Evolutionary conservation across 1,139 yeast species (phyloP).

Genomic region (Pichia inconspicua): DNA sequence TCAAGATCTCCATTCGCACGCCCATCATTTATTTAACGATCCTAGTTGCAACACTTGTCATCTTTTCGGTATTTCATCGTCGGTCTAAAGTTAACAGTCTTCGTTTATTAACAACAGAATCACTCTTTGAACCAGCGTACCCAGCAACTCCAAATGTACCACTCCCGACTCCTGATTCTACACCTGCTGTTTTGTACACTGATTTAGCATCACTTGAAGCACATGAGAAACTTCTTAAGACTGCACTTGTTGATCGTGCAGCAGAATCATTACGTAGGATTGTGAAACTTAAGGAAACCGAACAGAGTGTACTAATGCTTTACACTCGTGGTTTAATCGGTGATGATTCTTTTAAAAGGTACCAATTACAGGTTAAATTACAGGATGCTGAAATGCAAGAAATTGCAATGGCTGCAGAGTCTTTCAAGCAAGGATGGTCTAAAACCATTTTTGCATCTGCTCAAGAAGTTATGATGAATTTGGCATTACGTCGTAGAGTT

Average conservation of each 20-base stretch:
- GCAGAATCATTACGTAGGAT: constrained; percentile 64
- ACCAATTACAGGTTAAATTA: constrained; percentile 65
- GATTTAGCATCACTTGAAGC: constrained; percentile 9
- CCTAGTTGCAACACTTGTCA: constrained; percentile 57
- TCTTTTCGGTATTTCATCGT: constrained; percentile 71
- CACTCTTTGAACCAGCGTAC: constrained; percentile 11
- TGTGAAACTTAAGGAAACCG: constrained; percentile 64
- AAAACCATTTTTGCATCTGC: constrained; percentile 69
- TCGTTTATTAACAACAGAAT: constrained; percentile 39
- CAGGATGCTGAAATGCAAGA: constrained; percentile 77
- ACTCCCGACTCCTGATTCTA: constrained; percentile 14
- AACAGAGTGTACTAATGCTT: constrained; percentile 57
- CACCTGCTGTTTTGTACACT: constrained; percentile 12
- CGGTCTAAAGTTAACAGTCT: constrained; percentile 34
- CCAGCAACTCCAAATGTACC: constrained; percentile 2
- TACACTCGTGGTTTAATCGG: constrained; percentile 89
- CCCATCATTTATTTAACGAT: constrained; percentile 77
- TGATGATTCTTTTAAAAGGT: constrained; percentile 78
- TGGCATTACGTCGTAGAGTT: constrained; percentile 78
- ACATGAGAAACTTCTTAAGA: constrained; percentile 75
- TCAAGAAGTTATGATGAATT: constrained; percentile 86
- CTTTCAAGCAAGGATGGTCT: constrained; percentile 72
- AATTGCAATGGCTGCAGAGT: constrained; percentile 70
- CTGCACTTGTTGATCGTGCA: constrained; percentile 73
- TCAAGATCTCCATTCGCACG: constrained; percentile 66